These are phyloP conservation scores for Chrysanthemum seticuspe DNA, from an alignment of 129 eudicot genomes.

Conservation along the genomic window DNA sequence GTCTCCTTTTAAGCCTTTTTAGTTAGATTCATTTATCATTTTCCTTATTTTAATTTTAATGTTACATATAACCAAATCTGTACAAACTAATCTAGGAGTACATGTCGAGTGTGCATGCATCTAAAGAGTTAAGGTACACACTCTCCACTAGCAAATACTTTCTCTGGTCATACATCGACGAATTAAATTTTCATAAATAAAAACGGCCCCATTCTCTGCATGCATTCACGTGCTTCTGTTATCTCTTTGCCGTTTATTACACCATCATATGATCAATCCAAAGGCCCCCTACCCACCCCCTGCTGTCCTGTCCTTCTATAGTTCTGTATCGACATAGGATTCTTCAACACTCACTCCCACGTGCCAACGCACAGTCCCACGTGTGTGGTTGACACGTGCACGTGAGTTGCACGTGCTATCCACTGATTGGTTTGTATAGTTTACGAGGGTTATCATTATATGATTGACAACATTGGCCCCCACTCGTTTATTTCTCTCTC, in stretches of 20 bases:
- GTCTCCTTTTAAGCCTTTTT: too few relatives aligned
- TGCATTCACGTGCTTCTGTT: conserved; percentile 41
- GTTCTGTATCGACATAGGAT: conserved; percentile 34
- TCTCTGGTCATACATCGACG: neutral
- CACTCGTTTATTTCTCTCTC: conserved; percentile 25
- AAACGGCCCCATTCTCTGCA: conserved; percentile 34
- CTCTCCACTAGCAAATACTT: neutral
- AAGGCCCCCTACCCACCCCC: neutral
- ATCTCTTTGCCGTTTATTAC: conserved; percentile 40
- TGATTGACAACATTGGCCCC: neutral
- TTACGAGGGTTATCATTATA: too few relatives aligned
- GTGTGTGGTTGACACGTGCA: conserved; percentile 55
- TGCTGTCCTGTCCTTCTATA: neutral
- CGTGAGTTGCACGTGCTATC: conserved; percentile 42
- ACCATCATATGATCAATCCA: conserved; percentile 34
- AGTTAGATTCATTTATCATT: too few relatives aligned
- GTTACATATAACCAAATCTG: neutral
- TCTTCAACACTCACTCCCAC: conserved; percentile 30
- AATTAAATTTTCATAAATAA: conserved; percentile 14
- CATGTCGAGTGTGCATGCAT: neutral
- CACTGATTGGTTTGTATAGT: conserved; percentile 34
- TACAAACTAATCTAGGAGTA: neutral
- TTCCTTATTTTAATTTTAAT: too few relatives aligned
- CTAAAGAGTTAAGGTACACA: neutral
- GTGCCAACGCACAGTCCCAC: conserved; percentile 58